Conservation (phyloP, 169 alveolate species). For the Besnoitia besnoiti region DNA sequence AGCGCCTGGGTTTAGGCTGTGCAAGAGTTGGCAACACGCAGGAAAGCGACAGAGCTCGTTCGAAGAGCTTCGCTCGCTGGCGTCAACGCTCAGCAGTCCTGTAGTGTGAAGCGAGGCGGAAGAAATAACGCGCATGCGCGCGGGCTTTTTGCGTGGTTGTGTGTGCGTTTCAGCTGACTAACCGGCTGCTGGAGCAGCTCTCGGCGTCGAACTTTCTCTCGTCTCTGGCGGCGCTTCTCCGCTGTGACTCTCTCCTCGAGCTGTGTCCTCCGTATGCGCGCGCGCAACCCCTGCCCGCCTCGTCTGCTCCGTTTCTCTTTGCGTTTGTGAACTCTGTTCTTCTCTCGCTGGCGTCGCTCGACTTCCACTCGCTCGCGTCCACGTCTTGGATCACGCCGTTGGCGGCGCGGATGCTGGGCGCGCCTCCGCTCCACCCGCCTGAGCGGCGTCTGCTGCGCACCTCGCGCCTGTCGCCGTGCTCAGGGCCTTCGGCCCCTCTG, state of each 20-base stretch:
- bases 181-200: slow-evolving; percentile 27
- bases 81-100: no score
- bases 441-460: neutral
- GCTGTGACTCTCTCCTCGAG: neutral
- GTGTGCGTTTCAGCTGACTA: neutral
- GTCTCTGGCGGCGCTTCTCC: slow-evolving; percentile 12
- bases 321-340: neutral
- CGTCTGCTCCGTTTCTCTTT: neutral
- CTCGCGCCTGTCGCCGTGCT: neutral
- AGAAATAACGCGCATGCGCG: no score
- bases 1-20: no score
- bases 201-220: slow-evolving; percentile 11
- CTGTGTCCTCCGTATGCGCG: slow-evolving; percentile 21
- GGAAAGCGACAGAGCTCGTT: no score
- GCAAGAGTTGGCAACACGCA: no score
- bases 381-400: neutral
- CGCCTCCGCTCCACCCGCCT: neutral
- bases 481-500: neutral
- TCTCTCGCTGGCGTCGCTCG: slow-evolving; percentile 20
- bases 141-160: no score
- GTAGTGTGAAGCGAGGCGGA: neutral
- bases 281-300: neutral
- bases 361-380: slow-evolving; percentile 11
- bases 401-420: neutral
- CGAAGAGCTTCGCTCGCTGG: no score